A percentile compares a stretch with the other conserved stretches of the same genome.
These are phyloP conservation scores for Xanthoparmelia taractica DNA, from an alignment of 495 filamentous ascomycete genomes.

Conservation along the genomic window DNA sequence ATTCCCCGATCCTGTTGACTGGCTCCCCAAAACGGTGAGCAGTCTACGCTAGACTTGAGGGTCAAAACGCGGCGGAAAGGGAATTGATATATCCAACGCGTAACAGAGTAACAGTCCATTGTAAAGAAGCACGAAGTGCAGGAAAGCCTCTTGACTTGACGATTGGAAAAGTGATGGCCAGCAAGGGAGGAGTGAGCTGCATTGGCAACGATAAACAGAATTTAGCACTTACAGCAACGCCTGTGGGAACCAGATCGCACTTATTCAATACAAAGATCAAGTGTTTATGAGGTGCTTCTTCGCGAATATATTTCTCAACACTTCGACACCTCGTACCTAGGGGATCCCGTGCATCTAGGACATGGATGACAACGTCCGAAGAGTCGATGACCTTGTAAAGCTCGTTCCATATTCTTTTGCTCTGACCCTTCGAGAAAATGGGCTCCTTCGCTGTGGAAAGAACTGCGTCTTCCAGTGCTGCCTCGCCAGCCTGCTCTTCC, in stretches of 20 bases:
- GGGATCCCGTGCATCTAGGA: constrained; percentile 90
- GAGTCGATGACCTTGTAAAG: constrained; percentile 97
- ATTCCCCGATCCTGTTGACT: constrained; percentile 51
- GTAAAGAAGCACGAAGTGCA: constrained; percentile 39
- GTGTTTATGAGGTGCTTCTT: constrained; percentile 94
- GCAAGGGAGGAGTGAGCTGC: constrained; percentile 9
- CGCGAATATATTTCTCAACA: constrained; percentile 79
- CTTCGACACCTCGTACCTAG: constrained; percentile 81
- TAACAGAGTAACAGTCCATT: constrained; percentile 89
- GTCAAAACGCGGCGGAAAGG: constrained; percentile 56
- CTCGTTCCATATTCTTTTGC: constrained; percentile 95
- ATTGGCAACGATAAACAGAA: constrained; percentile 14
- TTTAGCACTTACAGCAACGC: constrained; percentile 74
- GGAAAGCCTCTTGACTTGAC: constrained; percentile 94
- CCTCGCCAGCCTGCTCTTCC: constrained; percentile 42
- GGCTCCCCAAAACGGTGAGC: constrained; percentile 73
- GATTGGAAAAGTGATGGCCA: constrained; percentile 44
- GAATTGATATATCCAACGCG: constrained; percentile 86
- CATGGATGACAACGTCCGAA: constrained; percentile 91
- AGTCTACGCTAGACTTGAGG: constrained; percentile 58
- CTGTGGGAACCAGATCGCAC: constrained; percentile 89
- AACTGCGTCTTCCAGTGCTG: constrained; percentile 44
- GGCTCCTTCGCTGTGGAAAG: constrained; percentile 70
- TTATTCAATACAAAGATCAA: constrained; percentile 91
- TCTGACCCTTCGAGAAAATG: constrained; percentile 90